phyloP scores from a whole-genome alignment of 495 filamentous ascomycete species.

The Penicillium cataractarum region DNA sequence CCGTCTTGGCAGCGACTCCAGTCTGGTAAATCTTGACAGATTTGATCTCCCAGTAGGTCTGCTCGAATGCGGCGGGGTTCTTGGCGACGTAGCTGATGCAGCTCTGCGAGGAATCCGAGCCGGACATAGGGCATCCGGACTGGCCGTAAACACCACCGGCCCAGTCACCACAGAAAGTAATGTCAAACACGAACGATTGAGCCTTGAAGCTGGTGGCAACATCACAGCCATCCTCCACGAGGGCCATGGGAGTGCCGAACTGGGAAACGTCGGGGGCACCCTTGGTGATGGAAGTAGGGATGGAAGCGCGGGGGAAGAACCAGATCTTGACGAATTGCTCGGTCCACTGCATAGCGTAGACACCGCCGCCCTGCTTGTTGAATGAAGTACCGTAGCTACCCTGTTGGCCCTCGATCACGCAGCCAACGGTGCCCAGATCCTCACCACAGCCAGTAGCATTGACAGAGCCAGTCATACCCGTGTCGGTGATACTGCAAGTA shows the following conservation, averaged over 20 bases:
- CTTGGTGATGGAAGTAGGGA: constrained; percentile 60
- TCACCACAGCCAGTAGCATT: constrained; percentile 59
- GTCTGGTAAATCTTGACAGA: constrained; percentile 65
- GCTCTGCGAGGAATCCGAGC: constrained; percentile 43
- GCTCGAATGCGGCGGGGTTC: constrained; percentile 60
- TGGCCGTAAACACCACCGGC: constrained; percentile 63
- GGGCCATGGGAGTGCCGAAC: constrained; percentile 71
- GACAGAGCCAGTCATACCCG: constrained; percentile 50
- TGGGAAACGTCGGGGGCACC: constrained; percentile 60
- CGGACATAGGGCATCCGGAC: constrained; percentile 43
- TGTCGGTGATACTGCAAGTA: constrained; percentile 62
- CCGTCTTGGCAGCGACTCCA: constrained; percentile 22
- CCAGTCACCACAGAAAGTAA: constrained; percentile 89
- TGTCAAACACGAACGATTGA: constrained; percentile 80
- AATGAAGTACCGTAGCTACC: constrained; percentile 72
- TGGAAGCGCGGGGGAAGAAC: constrained; percentile 69
- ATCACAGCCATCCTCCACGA: constrained; percentile 65
- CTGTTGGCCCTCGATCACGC: constrained; percentile 46
- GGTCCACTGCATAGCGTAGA: constrained; percentile 81
- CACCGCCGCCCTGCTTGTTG: constrained; percentile 73
- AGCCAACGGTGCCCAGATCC: constrained; percentile 53
- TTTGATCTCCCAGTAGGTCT: constrained; percentile 76
- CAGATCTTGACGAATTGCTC: constrained; percentile 68
- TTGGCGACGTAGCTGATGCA: constrained; percentile 69
- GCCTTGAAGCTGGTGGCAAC: constrained; percentile 67